Evolutionary conservation across 768 basidiomycete species (phyloP).

Genomic region (Boletellus ananas): DNA sequence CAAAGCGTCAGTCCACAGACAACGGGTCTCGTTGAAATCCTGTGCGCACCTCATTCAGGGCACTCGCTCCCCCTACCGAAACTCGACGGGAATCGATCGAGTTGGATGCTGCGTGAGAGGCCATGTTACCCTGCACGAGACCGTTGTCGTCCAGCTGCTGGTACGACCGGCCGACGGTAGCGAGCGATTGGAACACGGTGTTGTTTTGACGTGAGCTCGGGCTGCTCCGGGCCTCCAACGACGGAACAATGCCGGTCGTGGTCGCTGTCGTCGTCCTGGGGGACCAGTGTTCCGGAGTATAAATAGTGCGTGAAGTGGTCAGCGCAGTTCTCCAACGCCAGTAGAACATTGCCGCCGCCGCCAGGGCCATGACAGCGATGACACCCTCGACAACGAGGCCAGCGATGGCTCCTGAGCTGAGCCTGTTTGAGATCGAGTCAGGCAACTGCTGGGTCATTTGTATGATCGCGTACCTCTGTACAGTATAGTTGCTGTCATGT

Average conservation of each 20-base stretch:
- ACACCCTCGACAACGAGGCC: conserved; percentile 18
- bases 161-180: not conserved
- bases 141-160: not conserved
- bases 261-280: conserved; percentile 3
- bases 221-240: conserved; percentile 3
- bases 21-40: not conserved
- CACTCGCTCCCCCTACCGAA: not conserved
- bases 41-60: conserved; percentile 9
- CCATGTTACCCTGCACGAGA: not conserved
- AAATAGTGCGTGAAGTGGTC: not conserved
- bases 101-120: not conserved
- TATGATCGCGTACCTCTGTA: conserved; percentile 13
- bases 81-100: not conserved
- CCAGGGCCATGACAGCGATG: conserved; percentile 13
- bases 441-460: not conserved
- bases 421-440: conserved; percentile 9
- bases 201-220: not conserved
- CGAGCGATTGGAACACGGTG: not conserved
- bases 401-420: conserved; percentile 22
- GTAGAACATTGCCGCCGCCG: conserved; percentile 18
- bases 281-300: conserved; percentile 3
- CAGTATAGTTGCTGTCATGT: not conserved
- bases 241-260: conserved; percentile 6
- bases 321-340: conserved; percentile 19
- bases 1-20: not conserved